Evolutionary conservation across 495 filamentous ascomycete genomes (phyloP).

Genomic region (Aspergillus bridgeri): DNA sequence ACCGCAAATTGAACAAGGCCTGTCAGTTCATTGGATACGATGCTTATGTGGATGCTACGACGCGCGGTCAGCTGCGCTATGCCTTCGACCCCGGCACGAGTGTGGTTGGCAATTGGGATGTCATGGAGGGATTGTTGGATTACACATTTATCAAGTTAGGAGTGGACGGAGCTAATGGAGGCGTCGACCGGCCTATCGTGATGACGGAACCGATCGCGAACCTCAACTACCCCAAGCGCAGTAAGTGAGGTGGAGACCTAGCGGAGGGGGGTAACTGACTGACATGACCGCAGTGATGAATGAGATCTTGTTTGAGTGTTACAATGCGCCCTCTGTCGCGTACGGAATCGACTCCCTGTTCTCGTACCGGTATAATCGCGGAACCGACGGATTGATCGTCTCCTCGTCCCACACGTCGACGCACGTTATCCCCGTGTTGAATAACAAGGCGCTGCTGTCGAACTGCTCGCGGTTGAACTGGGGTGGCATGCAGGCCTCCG

Average conservation of each 20-base stretch:
- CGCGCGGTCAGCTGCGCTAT: conserved; percentile 82
- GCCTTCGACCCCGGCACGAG: conserved; percentile 88
- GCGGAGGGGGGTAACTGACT: too few relatives aligned
- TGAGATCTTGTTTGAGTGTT: conserved; percentile 94
- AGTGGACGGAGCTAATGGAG: conserved; percentile 67
- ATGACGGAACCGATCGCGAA: conserved; percentile 97
- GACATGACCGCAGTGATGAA: conserved; percentile 69
- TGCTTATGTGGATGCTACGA: conserved; percentile 89
- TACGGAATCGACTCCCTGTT: conserved; percentile 96
- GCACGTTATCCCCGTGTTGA: conserved; percentile 90
- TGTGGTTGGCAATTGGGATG: conserved; percentile 95
- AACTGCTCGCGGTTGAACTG: conserved; percentile 89
- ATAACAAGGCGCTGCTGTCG: conserved; percentile 74
- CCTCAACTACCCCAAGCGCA: conserved; percentile 76
- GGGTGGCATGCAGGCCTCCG: conserved; percentile 84
- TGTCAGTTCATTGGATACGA: conserved; percentile 89
- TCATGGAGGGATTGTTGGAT: conserved; percentile 88
- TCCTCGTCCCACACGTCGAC: conserved; percentile 91
- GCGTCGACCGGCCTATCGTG: conserved; percentile 79
- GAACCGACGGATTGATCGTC: conserved; percentile 82
- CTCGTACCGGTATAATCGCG: conserved; percentile 87
- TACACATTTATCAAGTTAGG: conserved; percentile 91
- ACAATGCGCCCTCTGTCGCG: conserved; percentile 78
- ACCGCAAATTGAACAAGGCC: conserved; percentile 84
- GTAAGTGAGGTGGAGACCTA: conserved; percentile 44